Base-by-base conservation (phyloP, 2,329 filamentous ascomycete species). In the Pseudogymnoascus sp. region DNA sequence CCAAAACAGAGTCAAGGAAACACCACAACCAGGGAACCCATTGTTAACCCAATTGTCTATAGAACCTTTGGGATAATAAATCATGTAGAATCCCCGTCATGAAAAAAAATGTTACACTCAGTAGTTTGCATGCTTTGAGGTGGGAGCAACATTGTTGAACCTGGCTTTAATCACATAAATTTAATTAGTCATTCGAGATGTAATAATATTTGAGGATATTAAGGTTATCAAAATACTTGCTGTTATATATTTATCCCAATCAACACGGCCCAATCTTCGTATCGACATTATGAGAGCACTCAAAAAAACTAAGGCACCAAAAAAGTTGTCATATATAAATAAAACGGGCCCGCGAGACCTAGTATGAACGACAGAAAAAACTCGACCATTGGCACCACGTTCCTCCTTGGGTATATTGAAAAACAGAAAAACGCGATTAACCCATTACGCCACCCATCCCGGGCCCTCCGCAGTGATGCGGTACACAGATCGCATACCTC, bases 341-440 rank as follows among this genome's bases (percentile, higher is more conserved):
- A 54, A 20, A 54, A 54, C 47, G n/a, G 28, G n/a, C 7, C 18
- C 7, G 28, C 16, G 47, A 54, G 25, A n/a, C 47, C 43, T 7
- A 3, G 18, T 20, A 16, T 54, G 47, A 16, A 32, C 25, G 8
- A 14, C 6, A n/a, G 47, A 20, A 54, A 16, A 54, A 54, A 32
- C 25, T 18, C 25, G 6, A 18, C 28, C 25, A 20, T 32, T 20
- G 5, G 43, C n/a, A 54, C 22, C 16, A 16, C 18, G 47, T 6
- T 32, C 25, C 43, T 30, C 28, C 47, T 14, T 20, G 43, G 47
- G 47, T 54, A 54, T 54, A 54, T 32, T 54, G 14, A 54, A 54
- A 32, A 16, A 54, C 28, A 54, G 47, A 54, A 54, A 54, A 54
- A 54, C 28, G 16, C 47, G 16, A 54, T 28, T n/a, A 54, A 54